These are phyloP conservation scores for Ophiocordyceps sinensis DNA, from an alignment of 2,329 filamentous ascomycete genomes.

Conservation along the genomic window DNA sequence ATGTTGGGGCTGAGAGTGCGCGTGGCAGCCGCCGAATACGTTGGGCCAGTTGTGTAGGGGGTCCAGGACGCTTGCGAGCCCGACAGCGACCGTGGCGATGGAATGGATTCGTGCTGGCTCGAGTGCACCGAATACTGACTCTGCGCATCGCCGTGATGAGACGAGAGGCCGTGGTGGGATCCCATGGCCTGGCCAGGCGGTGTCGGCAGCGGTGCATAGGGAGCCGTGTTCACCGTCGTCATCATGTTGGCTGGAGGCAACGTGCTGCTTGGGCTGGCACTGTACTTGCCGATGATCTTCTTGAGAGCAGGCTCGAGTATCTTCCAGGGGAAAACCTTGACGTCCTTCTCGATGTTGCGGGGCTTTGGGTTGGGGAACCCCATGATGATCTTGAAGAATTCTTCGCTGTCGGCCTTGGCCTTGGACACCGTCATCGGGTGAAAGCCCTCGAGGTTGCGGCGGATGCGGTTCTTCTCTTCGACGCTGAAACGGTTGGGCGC, in stretches of 20 bases:
- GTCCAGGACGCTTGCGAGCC: slow-evolving; percentile 34
- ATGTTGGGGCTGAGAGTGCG: slow-evolving; percentile 28
- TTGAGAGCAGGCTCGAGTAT: slow-evolving; percentile 74
- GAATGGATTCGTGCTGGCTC: slow-evolving; percentile 32
- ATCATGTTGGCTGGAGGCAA: slow-evolving; percentile 25
- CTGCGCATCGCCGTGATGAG: slow-evolving; percentile 17
- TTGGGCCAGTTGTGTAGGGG: slow-evolving; percentile 23
- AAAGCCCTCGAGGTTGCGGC: slow-evolving; percentile 89
- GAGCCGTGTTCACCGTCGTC: slow-evolving; percentile 20
- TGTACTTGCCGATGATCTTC: slow-evolving; percentile 98
- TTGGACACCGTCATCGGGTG: slow-evolving; percentile 88
- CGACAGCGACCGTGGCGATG: slow-evolving; percentile 37
- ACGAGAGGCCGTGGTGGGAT: slow-evolving; percentile 13
- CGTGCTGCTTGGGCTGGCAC: slow-evolving; percentile 30
- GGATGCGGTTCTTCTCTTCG: slow-evolving; percentile 96
- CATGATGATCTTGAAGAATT: slow-evolving; percentile 99
- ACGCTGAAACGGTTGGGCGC: slow-evolving; percentile 68
- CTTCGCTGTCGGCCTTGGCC: slow-evolving; percentile 78
- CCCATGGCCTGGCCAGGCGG: slow-evolving; percentile 23
- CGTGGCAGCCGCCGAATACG: slow-evolving; percentile 17
- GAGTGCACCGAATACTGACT: slow-evolving; percentile 25
- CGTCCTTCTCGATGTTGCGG: slow-evolving; percentile 95
- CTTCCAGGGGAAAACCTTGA: slow-evolving; percentile 97
- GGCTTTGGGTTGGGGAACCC: slow-evolving; percentile 90
- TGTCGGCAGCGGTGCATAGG: slow-evolving; percentile 32